phyloP scores from a whole-genome alignment of 179 eudicot species.

The Actinidia arguta region DNA sequence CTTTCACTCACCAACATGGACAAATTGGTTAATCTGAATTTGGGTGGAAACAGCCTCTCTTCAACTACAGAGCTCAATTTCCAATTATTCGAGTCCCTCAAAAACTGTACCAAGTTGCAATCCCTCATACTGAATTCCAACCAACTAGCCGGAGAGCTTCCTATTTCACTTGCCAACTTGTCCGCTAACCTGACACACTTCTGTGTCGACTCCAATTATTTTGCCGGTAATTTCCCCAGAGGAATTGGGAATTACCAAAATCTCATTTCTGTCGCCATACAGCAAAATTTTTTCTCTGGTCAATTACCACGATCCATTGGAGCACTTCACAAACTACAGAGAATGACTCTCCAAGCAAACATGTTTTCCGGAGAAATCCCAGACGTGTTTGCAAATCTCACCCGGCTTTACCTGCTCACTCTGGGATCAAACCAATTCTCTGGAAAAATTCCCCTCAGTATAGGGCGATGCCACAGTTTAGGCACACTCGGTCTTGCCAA shows the following conservation, averaged over 20 bases:
- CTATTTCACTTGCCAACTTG: background rate
- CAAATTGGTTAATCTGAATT: background rate
- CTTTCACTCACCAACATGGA: background rate
- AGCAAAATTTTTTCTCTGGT: background rate
- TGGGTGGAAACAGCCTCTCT: constrained; percentile 6
- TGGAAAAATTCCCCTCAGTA: constrained; percentile 16
- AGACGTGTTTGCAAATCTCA: background rate
- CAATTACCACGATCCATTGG: background rate
- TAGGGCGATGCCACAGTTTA: constrained; percentile 6
- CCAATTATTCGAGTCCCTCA: background rate
- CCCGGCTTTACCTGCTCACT: background rate
- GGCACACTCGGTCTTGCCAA: background rate
- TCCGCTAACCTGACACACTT: background rate
- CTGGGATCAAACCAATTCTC: constrained; percentile 2
- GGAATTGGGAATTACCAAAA: background rate
- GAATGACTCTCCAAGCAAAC: background rate
- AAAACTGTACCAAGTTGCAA: background rate
- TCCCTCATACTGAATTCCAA: background rate
- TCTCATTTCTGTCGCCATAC: background rate
- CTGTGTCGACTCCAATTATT: background rate
- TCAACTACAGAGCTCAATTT: background rate
- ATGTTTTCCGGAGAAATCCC: constrained; percentile 11
- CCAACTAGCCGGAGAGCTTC: constrained; percentile 1
- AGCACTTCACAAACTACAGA: background rate
- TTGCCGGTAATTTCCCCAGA: background rate